A percentile compares a stretch with the other conserved stretches of the same genome.
Conservation (phyloP, 345 rosid species). For the Brassica napus region DNA sequence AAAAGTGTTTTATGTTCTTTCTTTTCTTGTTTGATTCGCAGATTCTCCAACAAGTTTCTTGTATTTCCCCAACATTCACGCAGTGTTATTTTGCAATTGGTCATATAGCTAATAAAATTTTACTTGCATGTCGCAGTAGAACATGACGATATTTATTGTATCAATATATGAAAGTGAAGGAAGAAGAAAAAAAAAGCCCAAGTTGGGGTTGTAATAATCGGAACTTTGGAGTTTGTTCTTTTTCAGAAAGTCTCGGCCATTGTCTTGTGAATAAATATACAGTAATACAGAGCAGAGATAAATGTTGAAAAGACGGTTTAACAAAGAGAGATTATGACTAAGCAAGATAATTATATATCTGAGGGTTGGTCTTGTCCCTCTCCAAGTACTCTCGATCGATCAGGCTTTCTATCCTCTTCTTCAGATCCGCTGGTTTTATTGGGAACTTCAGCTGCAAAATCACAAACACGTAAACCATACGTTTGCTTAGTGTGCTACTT, state of each 20-base stretch:
- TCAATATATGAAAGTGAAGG: background rate
- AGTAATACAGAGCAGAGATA: conserved; percentile 6
- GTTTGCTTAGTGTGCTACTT: background rate
- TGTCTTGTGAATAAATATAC: conserved; percentile 29
- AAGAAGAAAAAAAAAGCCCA: background rate
- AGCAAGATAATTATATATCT: conserved; percentile 94
- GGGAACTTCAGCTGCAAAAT: conserved; percentile 92
- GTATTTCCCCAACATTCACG: too few relatives aligned
- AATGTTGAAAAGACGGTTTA: conserved; percentile 11
- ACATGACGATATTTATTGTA: too few relatives aligned
- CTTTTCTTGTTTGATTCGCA: too few relatives aligned
- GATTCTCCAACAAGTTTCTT: too few relatives aligned
- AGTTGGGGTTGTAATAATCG: background rate
- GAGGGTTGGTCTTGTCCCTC: conserved; percentile 98
- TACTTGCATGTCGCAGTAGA: too few relatives aligned
- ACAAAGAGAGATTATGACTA: conserved; percentile 13
- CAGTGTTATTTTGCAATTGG: too few relatives aligned
- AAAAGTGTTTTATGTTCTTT: too few relatives aligned
- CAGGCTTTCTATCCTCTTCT: conserved; percentile 95
- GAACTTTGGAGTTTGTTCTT: background rate
- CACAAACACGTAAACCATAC: conserved; percentile 6
- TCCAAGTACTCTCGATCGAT: conserved; percentile 97
- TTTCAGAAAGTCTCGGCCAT: conserved; percentile 22
- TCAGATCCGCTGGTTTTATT: conserved; percentile 90
- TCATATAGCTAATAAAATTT: too few relatives aligned